Conservation (phyloP, 2,329 filamentous ascomycete species). For the Microcera coccophila region DNA sequence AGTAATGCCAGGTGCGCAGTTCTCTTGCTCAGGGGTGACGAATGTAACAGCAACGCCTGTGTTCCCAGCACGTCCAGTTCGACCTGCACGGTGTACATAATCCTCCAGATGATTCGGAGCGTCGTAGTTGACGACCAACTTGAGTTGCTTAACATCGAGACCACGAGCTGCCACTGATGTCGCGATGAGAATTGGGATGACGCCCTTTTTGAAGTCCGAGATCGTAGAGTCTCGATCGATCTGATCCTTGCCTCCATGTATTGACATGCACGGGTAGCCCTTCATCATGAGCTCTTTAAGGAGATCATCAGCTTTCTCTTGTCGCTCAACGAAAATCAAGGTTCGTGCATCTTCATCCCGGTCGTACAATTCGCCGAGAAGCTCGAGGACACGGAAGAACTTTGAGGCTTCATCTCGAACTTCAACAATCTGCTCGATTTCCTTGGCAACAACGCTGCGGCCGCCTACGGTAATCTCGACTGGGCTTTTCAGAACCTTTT, state of each 20-base stretch:
- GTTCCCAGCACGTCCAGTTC: slow-evolving; percentile 91
- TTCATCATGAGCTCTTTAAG: slow-evolving; percentile 76
- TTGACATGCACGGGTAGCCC: slow-evolving; percentile 87
- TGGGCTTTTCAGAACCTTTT: slow-evolving; percentile 80
- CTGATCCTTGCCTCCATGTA: slow-evolving; percentile 92
- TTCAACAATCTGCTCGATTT: slow-evolving; percentile 91
- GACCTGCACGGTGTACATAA: slow-evolving; percentile 90
- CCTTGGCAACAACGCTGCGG: slow-evolving; percentile 78
- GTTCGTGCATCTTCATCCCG: slow-evolving; percentile 85
- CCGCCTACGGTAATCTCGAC: slow-evolving; percentile 92
- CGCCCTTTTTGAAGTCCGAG: slow-evolving; percentile 86
- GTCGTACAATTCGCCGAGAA: slow-evolving; percentile 82
- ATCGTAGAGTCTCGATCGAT: slow-evolving; percentile 90
- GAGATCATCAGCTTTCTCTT: slow-evolving; percentile 81
- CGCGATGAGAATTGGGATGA: slow-evolving; percentile 85
- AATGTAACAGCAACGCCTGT: slow-evolving; percentile 94
- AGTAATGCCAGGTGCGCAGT: slow-evolving; percentile 80
- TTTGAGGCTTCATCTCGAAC: slow-evolving; percentile 79
- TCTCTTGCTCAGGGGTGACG: slow-evolving; percentile 85
- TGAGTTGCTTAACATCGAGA: slow-evolving; percentile 92
- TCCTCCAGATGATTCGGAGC: slow-evolving; percentile 93
- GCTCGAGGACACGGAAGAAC: slow-evolving; percentile 76
- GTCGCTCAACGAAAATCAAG: slow-evolving; percentile 86
- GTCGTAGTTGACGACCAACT: slow-evolving; percentile 93
- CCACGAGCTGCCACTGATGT: slow-evolving; percentile 95